Percentiles rank a stretch among this genome's conserved stretches.
Conservation (phyloP, 129 eudicot species). For the Dittrichia graveolens region DNA sequence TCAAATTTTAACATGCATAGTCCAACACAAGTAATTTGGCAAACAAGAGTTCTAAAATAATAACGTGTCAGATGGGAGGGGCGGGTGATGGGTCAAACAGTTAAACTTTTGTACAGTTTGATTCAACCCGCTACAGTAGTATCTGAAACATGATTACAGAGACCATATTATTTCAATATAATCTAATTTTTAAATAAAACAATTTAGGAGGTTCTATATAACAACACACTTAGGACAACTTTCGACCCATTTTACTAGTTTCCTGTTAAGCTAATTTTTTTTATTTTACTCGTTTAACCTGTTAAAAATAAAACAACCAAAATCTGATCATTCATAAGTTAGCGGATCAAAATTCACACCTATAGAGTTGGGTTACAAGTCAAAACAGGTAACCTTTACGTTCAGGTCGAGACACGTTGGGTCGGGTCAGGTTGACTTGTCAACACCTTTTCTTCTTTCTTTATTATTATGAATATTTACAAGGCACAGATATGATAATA, state of each 20-base stretch:
- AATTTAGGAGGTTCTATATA: not conserved
- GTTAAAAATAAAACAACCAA: not conserved
- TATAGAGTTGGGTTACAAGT: not conserved
- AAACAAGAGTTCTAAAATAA: no score
- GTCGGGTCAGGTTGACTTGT: not conserved
- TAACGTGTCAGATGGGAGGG: no score
- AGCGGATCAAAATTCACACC: not conserved
- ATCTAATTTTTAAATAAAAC: not conserved
- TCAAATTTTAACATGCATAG: not conserved
- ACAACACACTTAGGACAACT: not conserved
- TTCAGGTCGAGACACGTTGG: no score
- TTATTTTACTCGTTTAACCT: not conserved
- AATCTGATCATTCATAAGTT: not conserved
- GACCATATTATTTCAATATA: not conserved
- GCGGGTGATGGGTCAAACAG: no score
- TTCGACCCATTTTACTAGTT: not conserved
- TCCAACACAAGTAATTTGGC: not conserved
- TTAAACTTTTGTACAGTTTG: not conserved
- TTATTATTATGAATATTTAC: not conserved
- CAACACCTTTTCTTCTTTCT: not conserved
- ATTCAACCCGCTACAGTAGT: not conserved
- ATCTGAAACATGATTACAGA: not conserved
- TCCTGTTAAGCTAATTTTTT: not conserved
- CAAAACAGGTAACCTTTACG: not conserved
- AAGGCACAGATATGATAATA: not conserved